Base-by-base conservation (phyloP, 2,329 filamentous ascomycete species). In the Arthrobotrys iridis region DNA sequence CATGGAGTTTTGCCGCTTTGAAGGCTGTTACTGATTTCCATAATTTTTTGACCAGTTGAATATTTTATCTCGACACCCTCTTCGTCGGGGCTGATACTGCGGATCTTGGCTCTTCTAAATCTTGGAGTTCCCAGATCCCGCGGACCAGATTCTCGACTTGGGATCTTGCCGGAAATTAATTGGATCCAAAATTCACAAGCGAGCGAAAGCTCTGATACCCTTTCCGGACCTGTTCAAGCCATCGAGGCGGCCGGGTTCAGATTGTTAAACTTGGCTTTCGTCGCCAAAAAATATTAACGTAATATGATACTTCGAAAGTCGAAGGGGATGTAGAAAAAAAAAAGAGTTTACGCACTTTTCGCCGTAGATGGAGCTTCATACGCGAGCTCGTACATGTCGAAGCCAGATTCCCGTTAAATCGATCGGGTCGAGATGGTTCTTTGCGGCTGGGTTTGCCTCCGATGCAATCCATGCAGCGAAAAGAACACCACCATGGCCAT, bases 1-100 rank as follows among this genome's bases (percentile, higher is more conserved):
- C 28, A 63, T 71, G 66, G 66, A 18, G 20, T 41, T 64, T 74
- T 62, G 55, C 70, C 70, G 62, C 70, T 55, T 33, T 15, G 24
- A 46, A 22, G 41, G 35, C 57, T 35, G 24, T 46, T 20, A 60
- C 33, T 46, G 35, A 11, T 45, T 59, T 46, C 26, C 57, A 43
- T 13, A 18, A 28, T 60, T 4, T 7, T 37, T 37, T 59, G 35
- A 60, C 7, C 40, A 46, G 18, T 45, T 45, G 57, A 18, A 46
- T 33, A 46, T 46, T 37, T 24, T n/a, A 55, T 35, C 28, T 20
- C 26, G 18, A 40, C 40, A 43, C 26, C 40, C 24, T 20, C 15
- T 60, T 45, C 20, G 7, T 33, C 57, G 18, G 55, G 13, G 20
- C 24, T 41, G 37, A 30, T 28, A 28, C 30, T 37, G n/a, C 13